These are phyloP conservation scores for Lanzia echinophila DNA, from an alignment of 2,329 filamentous ascomycete species.

Conservation along the genomic window DNA sequence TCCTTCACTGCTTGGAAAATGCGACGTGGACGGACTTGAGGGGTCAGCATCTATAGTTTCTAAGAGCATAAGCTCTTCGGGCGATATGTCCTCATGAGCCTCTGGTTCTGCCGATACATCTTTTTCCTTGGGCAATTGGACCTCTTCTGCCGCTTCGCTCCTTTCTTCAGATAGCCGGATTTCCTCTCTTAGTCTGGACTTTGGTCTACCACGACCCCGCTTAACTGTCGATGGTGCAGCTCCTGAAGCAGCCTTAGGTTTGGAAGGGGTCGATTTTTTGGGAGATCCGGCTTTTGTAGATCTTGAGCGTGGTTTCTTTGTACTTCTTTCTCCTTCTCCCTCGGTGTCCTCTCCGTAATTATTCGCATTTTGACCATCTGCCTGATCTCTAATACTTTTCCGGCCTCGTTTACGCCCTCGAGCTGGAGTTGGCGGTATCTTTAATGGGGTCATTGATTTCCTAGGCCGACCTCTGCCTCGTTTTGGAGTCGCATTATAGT, in stretches of 20 bases:
- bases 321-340: constrained; percentile 15
- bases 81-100: constrained; percentile 1
- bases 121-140: constrained; percentile 14
- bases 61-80: constrained; percentile 9
- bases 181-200: constrained; percentile 6
- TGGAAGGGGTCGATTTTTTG: constrained; percentile 15
- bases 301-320: constrained; percentile 24
- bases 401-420: constrained; percentile 19
- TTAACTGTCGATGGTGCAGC: background rate
- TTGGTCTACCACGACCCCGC: constrained; percentile 9
- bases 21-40: constrained; percentile 13
- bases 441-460: constrained; percentile 35
- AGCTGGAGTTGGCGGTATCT: constrained; percentile 22
- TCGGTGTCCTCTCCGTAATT: constrained; percentile 16
- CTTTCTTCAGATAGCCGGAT: constrained; percentile 16
- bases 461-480: constrained; percentile 36
- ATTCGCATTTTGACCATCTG: constrained; percentile 22
- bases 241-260: constrained; percentile 4
- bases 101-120: constrained; percentile 12
- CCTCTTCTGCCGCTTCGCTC: constrained; percentile 17
- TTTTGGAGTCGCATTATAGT: constrained; percentile 32
- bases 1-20: constrained; percentile 7
- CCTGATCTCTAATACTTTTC: constrained; percentile 24
- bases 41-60: constrained; percentile 4
- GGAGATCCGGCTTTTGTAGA: constrained; percentile 18